Evolutionary conservation across 2,329 filamentous ascomycete genomes (phyloP).

Genomic region (Pestalotiopsis sp.): DNA sequence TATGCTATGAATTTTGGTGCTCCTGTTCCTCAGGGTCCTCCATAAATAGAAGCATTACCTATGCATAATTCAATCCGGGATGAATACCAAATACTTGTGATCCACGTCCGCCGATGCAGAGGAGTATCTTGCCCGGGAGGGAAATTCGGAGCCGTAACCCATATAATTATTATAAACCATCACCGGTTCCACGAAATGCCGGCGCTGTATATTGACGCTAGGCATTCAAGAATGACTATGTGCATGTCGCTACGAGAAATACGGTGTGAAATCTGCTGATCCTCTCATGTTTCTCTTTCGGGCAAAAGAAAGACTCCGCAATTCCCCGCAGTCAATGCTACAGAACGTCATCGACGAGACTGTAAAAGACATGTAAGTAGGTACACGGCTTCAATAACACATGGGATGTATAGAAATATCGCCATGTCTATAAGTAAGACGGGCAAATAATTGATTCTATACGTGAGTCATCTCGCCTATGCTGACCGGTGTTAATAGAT

Average conservation of each 20-base stretch:
- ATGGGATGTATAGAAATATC: neutral
- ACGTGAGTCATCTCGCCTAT: neutral
- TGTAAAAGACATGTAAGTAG: neutral
- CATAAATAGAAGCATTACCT: neutral
- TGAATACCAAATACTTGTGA: too few relatives aligned
- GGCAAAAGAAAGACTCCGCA: neutral
- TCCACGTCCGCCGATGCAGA: too few relatives aligned
- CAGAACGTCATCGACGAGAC: neutral
- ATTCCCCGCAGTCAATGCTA: neutral
- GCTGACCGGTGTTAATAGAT: neutral
- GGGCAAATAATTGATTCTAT: neutral
- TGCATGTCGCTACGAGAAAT: too few relatives aligned
- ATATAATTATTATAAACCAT: too few relatives aligned
- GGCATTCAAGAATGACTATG: too few relatives aligned
- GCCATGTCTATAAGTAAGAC: neutral
- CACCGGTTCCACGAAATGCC: too few relatives aligned
- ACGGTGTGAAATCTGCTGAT: neutral
- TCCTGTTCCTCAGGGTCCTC: neutral
- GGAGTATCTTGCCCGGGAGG: too few relatives aligned
- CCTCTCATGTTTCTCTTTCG: neutral
- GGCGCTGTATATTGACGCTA: too few relatives aligned
- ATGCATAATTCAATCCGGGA: too few relatives aligned
- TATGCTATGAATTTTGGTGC: constrained; percentile 8
- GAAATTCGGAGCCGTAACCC: too few relatives aligned
- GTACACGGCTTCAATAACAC: neutral